These are phyloP conservation scores for Camellia sinensis DNA, from an alignment of 148 eudicot species.

Conservation along the genomic window DNA sequence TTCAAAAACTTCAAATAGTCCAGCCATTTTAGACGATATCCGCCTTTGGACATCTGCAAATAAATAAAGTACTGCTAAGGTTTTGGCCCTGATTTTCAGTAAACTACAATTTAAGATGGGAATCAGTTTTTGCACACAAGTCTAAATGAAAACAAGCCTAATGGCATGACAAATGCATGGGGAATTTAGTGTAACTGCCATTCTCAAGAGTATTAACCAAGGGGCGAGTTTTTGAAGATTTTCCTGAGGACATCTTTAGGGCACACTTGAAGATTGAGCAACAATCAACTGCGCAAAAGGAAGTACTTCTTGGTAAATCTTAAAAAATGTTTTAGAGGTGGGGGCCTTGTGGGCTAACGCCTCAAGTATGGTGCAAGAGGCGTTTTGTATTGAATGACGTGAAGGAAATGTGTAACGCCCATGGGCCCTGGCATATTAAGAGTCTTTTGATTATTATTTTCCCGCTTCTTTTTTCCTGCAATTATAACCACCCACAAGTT, in stretches of 20 bases:
- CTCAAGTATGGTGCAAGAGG: too few relatives aligned
- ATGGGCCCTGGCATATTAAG: too few relatives aligned
- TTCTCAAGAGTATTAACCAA: conserved; percentile 44
- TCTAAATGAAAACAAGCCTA: too few relatives aligned
- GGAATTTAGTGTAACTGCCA: neutral
- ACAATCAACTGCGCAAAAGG: conserved; percentile 80
- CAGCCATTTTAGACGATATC: neutral
- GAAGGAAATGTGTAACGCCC: too few relatives aligned
- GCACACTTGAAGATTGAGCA: conserved; percentile 67
- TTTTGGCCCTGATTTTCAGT: neutral
- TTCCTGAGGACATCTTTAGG: conserved; percentile 87
- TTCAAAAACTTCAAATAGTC: neutral
- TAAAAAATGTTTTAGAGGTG: conserved; percentile 78
- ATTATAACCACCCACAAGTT: too few relatives aligned
- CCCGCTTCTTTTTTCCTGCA: too few relatives aligned
- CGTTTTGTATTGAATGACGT: too few relatives aligned
- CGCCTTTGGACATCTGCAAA: neutral
- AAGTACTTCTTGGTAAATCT: conserved; percentile 69
- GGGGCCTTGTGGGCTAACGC: too few relatives aligned
- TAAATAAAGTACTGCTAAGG: conserved; percentile 1
- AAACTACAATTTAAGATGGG: too few relatives aligned
- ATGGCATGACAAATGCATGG: neutral
- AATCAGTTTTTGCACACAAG: too few relatives aligned
- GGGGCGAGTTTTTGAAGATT: conserved; percentile 70
- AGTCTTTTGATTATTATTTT: too few relatives aligned